Evolutionary conservation across 2,329 filamentous ascomycete species (phyloP).

Genomic region (Penicillium sclerotigenum): DNA sequence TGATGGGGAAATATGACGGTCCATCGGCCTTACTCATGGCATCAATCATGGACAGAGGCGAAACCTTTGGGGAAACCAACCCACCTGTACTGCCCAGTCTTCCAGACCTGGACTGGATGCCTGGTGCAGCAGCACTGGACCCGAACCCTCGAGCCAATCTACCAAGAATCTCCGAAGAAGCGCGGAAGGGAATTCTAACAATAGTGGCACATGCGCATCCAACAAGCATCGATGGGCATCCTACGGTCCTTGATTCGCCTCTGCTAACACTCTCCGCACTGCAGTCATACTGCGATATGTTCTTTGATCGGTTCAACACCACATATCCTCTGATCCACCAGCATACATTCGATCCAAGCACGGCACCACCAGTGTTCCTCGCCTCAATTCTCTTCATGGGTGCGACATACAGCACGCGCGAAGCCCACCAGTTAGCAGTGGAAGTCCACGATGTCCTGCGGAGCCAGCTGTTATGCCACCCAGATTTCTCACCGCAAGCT

Average conservation of each 20-base stretch:
- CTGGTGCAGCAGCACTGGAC: conserved; percentile 13
- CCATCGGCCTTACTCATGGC: conserved; percentile 26
- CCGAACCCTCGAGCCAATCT: conserved; percentile 9
- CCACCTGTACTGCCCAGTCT: conserved; percentile 9
- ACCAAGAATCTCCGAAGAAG: conserved; percentile 33
- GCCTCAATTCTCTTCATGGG: conserved; percentile 58
- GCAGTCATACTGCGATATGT: conserved; percentile 58
- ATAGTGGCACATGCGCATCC: conserved; percentile 52
- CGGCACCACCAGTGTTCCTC: conserved; percentile 53
- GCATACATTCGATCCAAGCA: conserved; percentile 54
- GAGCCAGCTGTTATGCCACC: conserved; percentile 58
- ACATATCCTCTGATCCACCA: conserved; percentile 60
- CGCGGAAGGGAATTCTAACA: conserved; percentile 45
- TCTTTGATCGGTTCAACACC: conserved; percentile 60
- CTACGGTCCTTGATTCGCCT: conserved; percentile 50
- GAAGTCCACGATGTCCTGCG: conserved; percentile 61
- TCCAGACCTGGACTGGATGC: conserved; percentile 31
- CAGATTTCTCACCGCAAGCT: conserved; percentile 57
- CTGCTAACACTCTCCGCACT: conserved; percentile 52
- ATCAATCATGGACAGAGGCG: conserved; percentile 21
- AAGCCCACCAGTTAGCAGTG: conserved; percentile 58
- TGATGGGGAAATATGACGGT: conserved; percentile 16
- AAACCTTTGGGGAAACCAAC: background rate
- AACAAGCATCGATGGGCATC: conserved; percentile 47
- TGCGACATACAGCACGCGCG: conserved; percentile 59